Evolutionary conservation across 345 rosid species (phyloP).

Genomic region (Aegle marmelos): DNA sequence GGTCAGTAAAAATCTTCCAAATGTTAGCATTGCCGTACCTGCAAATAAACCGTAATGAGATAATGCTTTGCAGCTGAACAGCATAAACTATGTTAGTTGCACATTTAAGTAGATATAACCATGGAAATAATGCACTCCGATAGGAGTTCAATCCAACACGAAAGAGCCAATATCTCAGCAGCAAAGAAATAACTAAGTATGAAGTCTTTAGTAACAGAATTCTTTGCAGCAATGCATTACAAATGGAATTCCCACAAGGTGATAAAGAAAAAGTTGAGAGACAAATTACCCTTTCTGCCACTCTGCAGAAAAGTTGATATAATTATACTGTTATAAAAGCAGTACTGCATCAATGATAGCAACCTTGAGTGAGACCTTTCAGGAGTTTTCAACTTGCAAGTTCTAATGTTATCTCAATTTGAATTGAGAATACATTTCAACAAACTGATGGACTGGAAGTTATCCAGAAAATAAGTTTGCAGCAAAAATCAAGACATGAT

Average conservation of each 20-base stretch:
- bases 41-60: constrained; percentile 21
- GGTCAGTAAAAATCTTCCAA: constrained; percentile 97
- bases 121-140: background rate
- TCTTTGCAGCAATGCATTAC: background rate
- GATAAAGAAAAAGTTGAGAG: background rate
- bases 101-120: background rate
- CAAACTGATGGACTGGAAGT: background rate
- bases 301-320: background rate
- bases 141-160: background rate
- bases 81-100: background rate
- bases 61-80: background rate
- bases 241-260: background rate
- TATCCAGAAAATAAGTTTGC: background rate
- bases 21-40: constrained; percentile 99
- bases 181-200: constrained; percentile 1
- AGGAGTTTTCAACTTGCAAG: background rate
- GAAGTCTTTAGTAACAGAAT: background rate
- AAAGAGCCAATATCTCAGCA: background rate
- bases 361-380: background rate
- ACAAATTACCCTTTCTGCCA: background rate
- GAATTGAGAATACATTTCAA: background rate
- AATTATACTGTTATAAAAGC: background rate
- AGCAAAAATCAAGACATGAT: background rate
- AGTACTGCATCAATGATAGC: background rate
- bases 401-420: background rate